phyloP scores from a whole-genome alignment of 2,329 filamentous ascomycete species.

The Talaromyces rugulosus region DNA sequence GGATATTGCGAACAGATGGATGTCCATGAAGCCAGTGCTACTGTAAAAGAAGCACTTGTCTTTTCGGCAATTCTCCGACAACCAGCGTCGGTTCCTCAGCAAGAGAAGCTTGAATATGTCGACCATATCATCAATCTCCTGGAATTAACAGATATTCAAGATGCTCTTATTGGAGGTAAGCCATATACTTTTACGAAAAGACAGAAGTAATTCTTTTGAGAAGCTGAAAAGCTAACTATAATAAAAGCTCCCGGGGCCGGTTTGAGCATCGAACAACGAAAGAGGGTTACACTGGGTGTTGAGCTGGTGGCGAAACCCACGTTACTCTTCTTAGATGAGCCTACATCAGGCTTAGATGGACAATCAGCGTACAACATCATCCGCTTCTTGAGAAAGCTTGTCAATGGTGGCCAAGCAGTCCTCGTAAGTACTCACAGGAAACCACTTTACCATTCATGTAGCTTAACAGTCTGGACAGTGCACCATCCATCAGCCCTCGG shows the following conservation, averaged over 20 bases:
- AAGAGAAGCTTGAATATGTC: conserved; percentile 62
- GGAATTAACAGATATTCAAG: conserved; percentile 60
- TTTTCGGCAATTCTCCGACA: conserved; percentile 63
- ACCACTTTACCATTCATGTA: background rate
- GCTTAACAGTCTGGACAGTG: conserved; percentile 17
- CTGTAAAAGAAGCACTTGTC: conserved; percentile 59
- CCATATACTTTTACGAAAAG: conserved; percentile 3
- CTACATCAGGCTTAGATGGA: conserved; percentile 61
- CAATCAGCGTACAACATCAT: conserved; percentile 57
- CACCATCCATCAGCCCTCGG: conserved; percentile 68
- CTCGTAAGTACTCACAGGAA: conserved; percentile 39
- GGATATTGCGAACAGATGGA: conserved; percentile 60
- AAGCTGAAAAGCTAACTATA: background rate
- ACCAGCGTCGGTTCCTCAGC: conserved; percentile 46
- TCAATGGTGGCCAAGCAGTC: conserved; percentile 62
- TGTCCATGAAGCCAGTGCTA: conserved; percentile 60
- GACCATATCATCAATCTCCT: conserved; percentile 62
- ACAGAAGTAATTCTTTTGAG: background rate
- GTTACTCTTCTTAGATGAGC: conserved; percentile 60
- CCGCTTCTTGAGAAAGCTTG: conserved; percentile 62
- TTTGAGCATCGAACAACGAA: conserved; percentile 62
- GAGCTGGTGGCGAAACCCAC: conserved; percentile 58
- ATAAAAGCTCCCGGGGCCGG: conserved; percentile 48
- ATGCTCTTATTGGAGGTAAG: conserved; percentile 56
- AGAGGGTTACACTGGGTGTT: conserved; percentile 58